Evolutionary conservation across 441 rosid species (phyloP).

Genomic region (Brassica balearica): DNA sequence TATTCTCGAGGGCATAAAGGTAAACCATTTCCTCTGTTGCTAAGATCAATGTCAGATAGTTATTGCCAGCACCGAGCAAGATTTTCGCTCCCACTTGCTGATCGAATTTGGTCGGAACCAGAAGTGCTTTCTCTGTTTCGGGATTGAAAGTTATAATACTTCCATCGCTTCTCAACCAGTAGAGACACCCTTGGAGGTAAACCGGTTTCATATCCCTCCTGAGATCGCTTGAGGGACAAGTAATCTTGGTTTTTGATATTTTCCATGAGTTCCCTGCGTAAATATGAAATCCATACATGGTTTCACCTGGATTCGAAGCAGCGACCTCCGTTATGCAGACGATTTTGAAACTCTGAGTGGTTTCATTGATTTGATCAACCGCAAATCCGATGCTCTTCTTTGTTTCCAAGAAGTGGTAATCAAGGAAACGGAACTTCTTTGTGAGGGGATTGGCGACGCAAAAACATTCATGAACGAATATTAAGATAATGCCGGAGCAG

Average conservation of each 20-base stretch:
- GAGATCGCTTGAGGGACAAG: conserved; percentile 8
- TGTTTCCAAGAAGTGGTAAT: not conserved
- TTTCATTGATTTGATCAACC: conserved; percentile 7
- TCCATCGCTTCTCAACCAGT: conserved; percentile 27
- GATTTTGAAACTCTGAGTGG: conserved; percentile 15
- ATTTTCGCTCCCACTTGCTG: not conserved
- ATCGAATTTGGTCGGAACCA: not conserved
- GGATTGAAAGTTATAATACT: conserved; percentile 19
- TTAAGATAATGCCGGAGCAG: conserved; percentile 18
- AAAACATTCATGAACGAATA: not conserved
- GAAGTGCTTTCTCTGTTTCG: not conserved
- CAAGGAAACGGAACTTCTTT: not conserved
- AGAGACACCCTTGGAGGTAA: conserved; percentile 14
- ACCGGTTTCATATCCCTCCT: not conserved
- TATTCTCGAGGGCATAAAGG: not conserved
- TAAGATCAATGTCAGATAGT: not conserved
- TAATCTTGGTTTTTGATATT: not conserved
- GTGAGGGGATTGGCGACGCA: conserved; percentile 32
- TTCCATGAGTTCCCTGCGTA: not conserved
- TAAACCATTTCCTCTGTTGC: not conserved
- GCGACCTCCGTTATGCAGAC: not conserved
- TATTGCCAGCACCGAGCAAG: not conserved
- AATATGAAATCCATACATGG: not conserved
- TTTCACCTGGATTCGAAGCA: not conserved
- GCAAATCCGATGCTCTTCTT: not conserved